phyloP scores from a whole-genome alignment of 306 rosid genomes.

The Dryas drummondii region DNA sequence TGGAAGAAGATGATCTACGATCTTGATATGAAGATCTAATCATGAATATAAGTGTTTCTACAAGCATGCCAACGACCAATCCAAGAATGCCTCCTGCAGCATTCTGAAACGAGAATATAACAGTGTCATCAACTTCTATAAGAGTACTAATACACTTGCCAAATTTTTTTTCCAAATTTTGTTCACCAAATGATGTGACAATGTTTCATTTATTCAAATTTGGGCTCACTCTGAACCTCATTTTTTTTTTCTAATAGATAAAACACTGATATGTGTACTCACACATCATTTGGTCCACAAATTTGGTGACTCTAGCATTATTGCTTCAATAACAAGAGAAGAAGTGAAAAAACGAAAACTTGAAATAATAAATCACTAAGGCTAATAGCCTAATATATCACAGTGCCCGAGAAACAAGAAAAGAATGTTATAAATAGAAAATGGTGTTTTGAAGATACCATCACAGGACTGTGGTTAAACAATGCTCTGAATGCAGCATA shows the following conservation, averaged over 20 bases:
- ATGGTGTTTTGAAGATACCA: constrained; percentile 44
- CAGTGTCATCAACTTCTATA: background rate
- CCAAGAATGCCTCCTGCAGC: constrained; percentile 92
- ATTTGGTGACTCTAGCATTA: too few species aligned
- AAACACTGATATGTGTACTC: too few species aligned
- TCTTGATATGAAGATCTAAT: constrained; percentile 47
- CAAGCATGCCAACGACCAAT: constrained; percentile 81
- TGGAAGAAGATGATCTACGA: constrained; percentile 41
- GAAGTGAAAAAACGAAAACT: background rate
- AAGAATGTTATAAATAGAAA: background rate
- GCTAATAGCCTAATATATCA: background rate
- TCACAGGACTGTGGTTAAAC: constrained; percentile 68
- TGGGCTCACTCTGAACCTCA: too few species aligned
- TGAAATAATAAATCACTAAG: background rate
- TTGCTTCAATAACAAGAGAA: background rate
- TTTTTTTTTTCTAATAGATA: too few species aligned
- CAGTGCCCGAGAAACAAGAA: constrained; percentile 5
- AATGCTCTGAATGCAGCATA: constrained; percentile 77
- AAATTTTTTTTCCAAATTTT: too few species aligned
- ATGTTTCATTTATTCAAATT: too few species aligned
- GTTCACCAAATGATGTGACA: too few species aligned
- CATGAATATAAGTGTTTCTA: constrained; percentile 90
- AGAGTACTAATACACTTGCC: too few species aligned
- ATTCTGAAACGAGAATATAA: constrained; percentile 46
- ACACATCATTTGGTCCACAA: too few species aligned